Evolutionary conservation across 768 basidiomycete species (phyloP).

Genomic region (Mycena vitilis): DNA sequence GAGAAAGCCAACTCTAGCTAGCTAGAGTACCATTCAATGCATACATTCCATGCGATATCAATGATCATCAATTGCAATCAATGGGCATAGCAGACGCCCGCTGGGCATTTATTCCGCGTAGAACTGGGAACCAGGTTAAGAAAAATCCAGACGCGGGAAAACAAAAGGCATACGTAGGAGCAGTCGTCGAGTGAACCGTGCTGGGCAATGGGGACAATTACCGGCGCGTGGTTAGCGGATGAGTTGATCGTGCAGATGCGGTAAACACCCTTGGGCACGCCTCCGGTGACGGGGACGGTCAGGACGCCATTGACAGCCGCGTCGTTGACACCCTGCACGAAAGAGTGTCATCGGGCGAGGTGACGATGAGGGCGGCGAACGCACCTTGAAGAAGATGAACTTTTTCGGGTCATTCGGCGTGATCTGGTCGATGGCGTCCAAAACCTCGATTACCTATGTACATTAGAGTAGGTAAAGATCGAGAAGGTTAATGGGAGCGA

Average conservation of each 20-base stretch:
- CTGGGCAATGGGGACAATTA: slow-evolving; percentile 68
- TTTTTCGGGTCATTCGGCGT: slow-evolving; percentile 58
- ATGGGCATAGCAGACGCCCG: not conserved
- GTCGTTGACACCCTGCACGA: slow-evolving; percentile 58
- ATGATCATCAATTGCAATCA: too few relatives aligned
- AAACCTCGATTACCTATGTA: slow-evolving; percentile 53
- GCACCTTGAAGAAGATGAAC: slow-evolving; percentile 66
- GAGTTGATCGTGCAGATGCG: slow-evolving; percentile 66
- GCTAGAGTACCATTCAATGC: not conserved
- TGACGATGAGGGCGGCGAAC: not conserved
- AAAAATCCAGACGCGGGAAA: slow-evolving; percentile 12
- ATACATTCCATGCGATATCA: not conserved
- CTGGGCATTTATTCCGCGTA: slow-evolving; percentile 36
- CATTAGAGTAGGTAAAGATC: not conserved
- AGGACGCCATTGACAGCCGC: slow-evolving; percentile 61
- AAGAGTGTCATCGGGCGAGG: too few relatives aligned
- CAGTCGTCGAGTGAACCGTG: slow-evolving; percentile 71
- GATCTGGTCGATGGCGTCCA: slow-evolving; percentile 57
- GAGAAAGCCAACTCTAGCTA: slow-evolving; percentile 2
- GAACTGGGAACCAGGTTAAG: slow-evolving; percentile 42
- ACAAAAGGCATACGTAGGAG: slow-evolving; percentile 62
- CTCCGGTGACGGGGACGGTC: slow-evolving; percentile 60
- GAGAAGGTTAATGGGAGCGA: not conserved
- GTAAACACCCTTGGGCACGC: slow-evolving; percentile 71
- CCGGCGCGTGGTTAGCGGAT: slow-evolving; percentile 68